Base-by-base conservation (phyloP, 176 grass and related monocot genomes). In the Leersia perrieri region DNA sequence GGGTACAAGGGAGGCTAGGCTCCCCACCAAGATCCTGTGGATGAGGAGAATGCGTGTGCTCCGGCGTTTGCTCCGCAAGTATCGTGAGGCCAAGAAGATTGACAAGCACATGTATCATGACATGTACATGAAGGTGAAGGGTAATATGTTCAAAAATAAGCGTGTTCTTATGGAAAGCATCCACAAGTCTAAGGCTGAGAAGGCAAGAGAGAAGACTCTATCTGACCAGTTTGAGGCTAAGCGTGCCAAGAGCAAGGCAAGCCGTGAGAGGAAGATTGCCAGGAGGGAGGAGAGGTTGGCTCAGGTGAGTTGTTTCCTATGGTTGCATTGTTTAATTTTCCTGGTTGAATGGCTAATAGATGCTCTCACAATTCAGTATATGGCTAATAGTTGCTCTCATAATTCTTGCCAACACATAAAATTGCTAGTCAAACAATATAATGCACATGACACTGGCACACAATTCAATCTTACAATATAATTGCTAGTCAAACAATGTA, bases 21-120 rank as follows among this genome's bases (percentile, higher is more conserved):
- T 92, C 39, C 90, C 90, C 4, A 88, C 87, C 47, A 92, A 92
- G 87, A 72, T 92, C 57, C 76, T 92, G 31, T 92, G 90, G 90
- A 92, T 92, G 90, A 74, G 90, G 63, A 92, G 87, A 58, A 92
- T 92, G 90, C 87, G 90, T 6, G 90, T 92, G 29, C 79, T 92
- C 27, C 86, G 90, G 83, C 87, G 90, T 49, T 60, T 92, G 49
- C 70, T 92, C 27, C 80, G 83, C 75, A 92, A 92, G 69, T 92
- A 92, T 42, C 74, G 87, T 9, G 90, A 92, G 42, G 74, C 90
- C 6, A 92, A 92, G 70, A 92, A 92, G 75, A 92, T 92, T 3
- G 87, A 92, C 69, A 92, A 92, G 58, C 90, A 92, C 65, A 92
- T 92, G 90, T 92, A 92, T 12, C 90, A 92, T 49, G 87, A 89